Base-by-base conservation (phyloP, 208 protist species). In the Acanthamoeba sp. region DNA sequence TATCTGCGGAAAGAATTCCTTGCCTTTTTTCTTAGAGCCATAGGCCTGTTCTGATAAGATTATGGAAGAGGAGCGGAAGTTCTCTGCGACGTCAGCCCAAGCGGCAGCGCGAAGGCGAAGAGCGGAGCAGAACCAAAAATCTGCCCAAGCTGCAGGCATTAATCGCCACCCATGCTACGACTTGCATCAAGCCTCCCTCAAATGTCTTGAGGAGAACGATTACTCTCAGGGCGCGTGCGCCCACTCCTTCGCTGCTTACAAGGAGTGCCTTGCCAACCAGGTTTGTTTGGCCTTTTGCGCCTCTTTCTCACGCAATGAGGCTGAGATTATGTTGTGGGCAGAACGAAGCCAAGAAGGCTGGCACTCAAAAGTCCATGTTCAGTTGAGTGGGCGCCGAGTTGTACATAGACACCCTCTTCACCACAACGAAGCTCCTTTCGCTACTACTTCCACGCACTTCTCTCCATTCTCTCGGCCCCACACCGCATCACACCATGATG, bases 181-280 rank as follows among this genome's bases (percentile, higher is more conserved):
- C 4, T 20, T 84, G 34, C 73, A 84, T 52, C 73, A 84, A 22
- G 73, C 73, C 5, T 84, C 73, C 2, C 40, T 84, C 24, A 45
- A 84, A 34, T 84, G 73, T 34, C 73, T 84, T 14, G 73, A 45
- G 40, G 38, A 84, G 7, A 84, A 84, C n/a, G 73, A 84, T 29
- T 84, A 84, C 40, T 4, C 73, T 16, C 73, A 84, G 38, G 38
- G 40, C 7, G 73, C 73, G 6, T 84, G 73, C 40, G 16, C 73
- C 16, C 34, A 84, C 38, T 12, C 32, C 40, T 84, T 84, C 73
- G 20, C 5, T 2, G 73, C 73, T 7, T 84, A 84, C 38, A 84
- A 84, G 24, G 73, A 84, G 73, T 84, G 73, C n/a, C 32, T 84
- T 3, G 9, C 73, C 27, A 18, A 14, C 12, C 73, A 84, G 73